Conservation (phyloP, 1,284 basidiomycete genomes). For the Lignosus rhinocerotis region DNA sequence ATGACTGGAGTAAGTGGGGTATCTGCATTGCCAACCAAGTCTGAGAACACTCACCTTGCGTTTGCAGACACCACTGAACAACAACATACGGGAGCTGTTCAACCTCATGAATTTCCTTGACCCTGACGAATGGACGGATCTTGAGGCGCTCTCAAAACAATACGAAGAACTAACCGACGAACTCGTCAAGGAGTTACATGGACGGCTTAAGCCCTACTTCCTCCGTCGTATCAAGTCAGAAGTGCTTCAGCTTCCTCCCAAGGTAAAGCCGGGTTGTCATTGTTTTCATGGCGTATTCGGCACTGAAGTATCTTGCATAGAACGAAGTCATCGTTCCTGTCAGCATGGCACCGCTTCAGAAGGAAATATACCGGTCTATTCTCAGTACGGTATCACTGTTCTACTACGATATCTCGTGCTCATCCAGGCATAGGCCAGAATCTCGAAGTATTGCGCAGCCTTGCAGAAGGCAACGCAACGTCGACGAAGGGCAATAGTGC, state of each 20-base stretch:
- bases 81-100: conserved; percentile 93
- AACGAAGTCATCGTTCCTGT: conserved; percentile 92
- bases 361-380: conserved; percentile 85
- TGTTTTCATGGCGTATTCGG: background rate
- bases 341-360: conserved; percentile 87
- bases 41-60: background rate
- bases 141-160: conserved; percentile 70
- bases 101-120: conserved; percentile 95
- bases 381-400: conserved; percentile 50
- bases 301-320: conserved; percentile 35
- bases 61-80: conserved; percentile 88
- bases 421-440: conserved; percentile 56
- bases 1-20: conserved; percentile 77
- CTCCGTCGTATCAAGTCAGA: conserved; percentile 91
- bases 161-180: conserved; percentile 79
- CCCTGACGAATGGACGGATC: conserved; percentile 70
- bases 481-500: conserved; percentile 35
- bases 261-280: conserved; percentile 50
- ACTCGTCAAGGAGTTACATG: conserved; percentile 77
- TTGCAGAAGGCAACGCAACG: conserved; percentile 43
- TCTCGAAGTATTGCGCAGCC: conserved; percentile 59
- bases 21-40: background rate
- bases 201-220: conserved; percentile 85
- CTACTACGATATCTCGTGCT: background rate
- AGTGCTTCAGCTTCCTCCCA: conserved; percentile 89